These are phyloP conservation scores for Lentinula boryana DNA, from an alignment of 768 basidiomycete genomes.

Conservation along the genomic window DNA sequence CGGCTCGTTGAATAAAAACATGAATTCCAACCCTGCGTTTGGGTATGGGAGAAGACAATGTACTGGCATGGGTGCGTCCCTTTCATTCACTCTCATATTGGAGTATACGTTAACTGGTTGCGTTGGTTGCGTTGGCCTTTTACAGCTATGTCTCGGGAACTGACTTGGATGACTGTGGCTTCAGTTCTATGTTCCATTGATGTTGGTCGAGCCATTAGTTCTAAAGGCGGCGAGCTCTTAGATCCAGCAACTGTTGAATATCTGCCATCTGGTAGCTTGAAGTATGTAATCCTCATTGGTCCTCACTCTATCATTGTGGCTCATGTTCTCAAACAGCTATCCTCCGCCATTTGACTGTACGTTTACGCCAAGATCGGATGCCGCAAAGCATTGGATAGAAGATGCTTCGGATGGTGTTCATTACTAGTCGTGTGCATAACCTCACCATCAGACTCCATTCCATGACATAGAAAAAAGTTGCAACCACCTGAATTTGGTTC, in stretches of 20 bases:
- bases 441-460: too few relatives aligned
- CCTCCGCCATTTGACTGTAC: not conserved
- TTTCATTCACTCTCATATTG: not conserved
- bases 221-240: not conserved
- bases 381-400: not conserved
- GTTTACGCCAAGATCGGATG: not conserved
- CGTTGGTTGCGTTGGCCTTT: not conserved
- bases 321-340: too few relatives aligned
- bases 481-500: too few relatives aligned
- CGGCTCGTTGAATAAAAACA: not conserved
- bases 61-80: not conserved
- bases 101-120: too few relatives aligned
- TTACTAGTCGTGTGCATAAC: not conserved
- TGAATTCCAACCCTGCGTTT: slow-evolving; percentile 4
- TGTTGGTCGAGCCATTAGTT: not conserved
- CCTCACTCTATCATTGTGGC: too few relatives aligned
- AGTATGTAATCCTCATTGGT: too few relatives aligned
- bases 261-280: too few relatives aligned
- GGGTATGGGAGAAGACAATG: slow-evolving; percentile 13
- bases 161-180: not conserved
- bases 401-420: not conserved
- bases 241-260: too few relatives aligned
- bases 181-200: not conserved
- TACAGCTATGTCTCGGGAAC: not conserved
- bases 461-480: too few relatives aligned